These are phyloP conservation scores for Saccharomycopsis phalli DNA, from an alignment of 1,139 yeast species.

Conservation along the genomic window DNA sequence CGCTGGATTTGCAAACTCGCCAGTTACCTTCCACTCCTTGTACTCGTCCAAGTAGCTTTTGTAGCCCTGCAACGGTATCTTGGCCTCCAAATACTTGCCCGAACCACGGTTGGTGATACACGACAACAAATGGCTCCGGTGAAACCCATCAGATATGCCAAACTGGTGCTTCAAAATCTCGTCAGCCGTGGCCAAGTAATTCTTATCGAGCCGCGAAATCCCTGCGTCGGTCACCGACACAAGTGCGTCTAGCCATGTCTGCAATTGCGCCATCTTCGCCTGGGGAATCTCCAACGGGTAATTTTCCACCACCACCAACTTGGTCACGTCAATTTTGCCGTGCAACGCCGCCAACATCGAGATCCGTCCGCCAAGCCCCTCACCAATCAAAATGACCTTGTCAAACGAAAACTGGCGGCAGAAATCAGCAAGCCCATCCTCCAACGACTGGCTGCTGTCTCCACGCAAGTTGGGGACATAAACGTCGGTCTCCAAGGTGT, in stretches of 20 bases:
- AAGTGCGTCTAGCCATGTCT: conserved; percentile 10
- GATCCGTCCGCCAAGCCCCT: conserved; percentile 18
- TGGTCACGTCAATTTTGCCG: conserved; percentile 6
- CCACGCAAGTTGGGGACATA: conserved; percentile 14
- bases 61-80: conserved; percentile 11
- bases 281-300: conserved; percentile 12
- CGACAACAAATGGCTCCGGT: conserved; percentile 5
- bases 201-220: conserved; percentile 14
- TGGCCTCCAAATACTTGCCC: conserved; percentile 12
- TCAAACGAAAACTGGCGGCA: conserved; percentile 5
- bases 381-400: conserved; percentile 16
- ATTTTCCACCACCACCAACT: conserved; percentile 14
- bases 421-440: conserved; percentile 11
- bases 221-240: conserved; percentile 8
- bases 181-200: conserved; percentile 8
- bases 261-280: conserved; percentile 1
- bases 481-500: conserved; percentile 18
- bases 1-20: conserved; percentile 5
- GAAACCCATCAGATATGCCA: conserved; percentile 9
- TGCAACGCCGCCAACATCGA: conserved; percentile 11
- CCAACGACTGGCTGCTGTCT: conserved; percentile 1
- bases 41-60: conserved; percentile 4
- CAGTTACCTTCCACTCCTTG: conserved; percentile 6
- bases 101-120: conserved; percentile 4
- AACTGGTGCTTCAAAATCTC: conserved; percentile 8